A percentile compares a stretch with the other conserved stretches of the same genome.
Evolutionary conservation across 2,329 filamentous ascomycete genomes (phyloP).

Genomic region (Arthrobotrys musiformis): DNA sequence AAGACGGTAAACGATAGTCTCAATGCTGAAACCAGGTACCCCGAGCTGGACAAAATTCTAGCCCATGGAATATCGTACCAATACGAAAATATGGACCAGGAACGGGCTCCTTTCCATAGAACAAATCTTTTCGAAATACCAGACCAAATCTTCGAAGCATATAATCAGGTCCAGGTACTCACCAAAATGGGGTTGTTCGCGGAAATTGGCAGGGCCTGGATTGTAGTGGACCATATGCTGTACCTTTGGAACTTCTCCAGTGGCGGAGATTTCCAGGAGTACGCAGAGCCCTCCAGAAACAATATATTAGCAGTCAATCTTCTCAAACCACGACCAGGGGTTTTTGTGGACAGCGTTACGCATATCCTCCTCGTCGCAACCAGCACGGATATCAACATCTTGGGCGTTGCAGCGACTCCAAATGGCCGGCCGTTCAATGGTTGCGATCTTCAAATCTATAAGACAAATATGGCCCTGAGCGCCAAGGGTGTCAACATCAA

Average conservation of each 20-base stretch:
- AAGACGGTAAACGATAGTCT: conserved; percentile 83
- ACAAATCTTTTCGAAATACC: conserved; percentile 88
- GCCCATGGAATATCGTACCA: conserved; percentile 70
- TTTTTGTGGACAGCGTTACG: conserved; percentile 86
- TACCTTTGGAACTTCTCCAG: conserved; percentile 98
- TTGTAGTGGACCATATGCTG: conserved; percentile 92
- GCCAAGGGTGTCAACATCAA: conserved; percentile 80
- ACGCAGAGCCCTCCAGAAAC: conserved; percentile 63
- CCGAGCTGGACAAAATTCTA: conserved; percentile 88
- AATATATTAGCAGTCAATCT: conserved; percentile 92
- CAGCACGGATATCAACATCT: conserved; percentile 80
- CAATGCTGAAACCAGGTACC: conserved; percentile 80
- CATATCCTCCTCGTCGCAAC: conserved; percentile 92
- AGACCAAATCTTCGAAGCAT: conserved; percentile 90
- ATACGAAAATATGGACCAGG: conserved; percentile 63
- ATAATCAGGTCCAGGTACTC: conserved; percentile 84
- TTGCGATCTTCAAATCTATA: conserved; percentile 77
- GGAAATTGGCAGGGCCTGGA: conserved; percentile 93
- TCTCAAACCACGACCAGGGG: conserved; percentile 82
- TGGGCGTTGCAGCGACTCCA: conserved; percentile 80
- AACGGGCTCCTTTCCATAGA: conserved; percentile 91
- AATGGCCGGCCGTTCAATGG: conserved; percentile 73
- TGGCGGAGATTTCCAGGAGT: conserved; percentile 61
- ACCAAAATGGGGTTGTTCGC: conserved; percentile 97
- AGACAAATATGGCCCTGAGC: conserved; percentile 84